Percentiles rank a stretch among this genome's conserved stretches.
Evolutionary conservation across 306 rosid species (phyloP).

Genomic region (Malus orientalis): DNA sequence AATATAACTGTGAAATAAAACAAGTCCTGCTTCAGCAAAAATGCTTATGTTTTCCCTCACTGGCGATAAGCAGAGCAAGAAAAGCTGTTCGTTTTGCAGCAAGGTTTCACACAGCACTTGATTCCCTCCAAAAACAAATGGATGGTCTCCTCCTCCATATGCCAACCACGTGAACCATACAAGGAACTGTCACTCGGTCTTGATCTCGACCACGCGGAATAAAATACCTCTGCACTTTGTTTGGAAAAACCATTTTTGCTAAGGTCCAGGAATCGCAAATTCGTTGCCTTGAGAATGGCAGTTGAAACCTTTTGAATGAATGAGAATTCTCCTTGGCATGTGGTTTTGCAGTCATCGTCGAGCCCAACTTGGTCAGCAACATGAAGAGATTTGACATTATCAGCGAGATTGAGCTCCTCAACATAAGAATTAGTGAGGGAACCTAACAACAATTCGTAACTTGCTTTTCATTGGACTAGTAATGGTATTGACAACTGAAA

Average conservation of each 20-base stretch:
- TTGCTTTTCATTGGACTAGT: background rate
- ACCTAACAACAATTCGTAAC: background rate
- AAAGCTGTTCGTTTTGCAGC: slow-evolving; percentile 64
- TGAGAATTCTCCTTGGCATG: slow-evolving; percentile 32
- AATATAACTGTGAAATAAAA: too few species aligned
- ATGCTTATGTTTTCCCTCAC: too few species aligned
- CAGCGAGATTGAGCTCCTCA: slow-evolving; percentile 71
- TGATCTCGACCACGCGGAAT: slow-evolving; percentile 48
- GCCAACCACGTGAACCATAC: slow-evolving; percentile 40
- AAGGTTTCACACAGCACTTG: slow-evolving; percentile 69
- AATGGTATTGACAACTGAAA: too few species aligned
- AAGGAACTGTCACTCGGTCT: slow-evolving; percentile 14
- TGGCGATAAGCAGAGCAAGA: background rate
- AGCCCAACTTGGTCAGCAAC: slow-evolving; percentile 66
- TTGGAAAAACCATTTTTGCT: slow-evolving; percentile 59
- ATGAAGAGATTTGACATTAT: slow-evolving; percentile 50
- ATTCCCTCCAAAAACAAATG: slow-evolving; percentile 56
- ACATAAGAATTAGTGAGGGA: slow-evolving; percentile 42
- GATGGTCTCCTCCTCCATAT: slow-evolving; percentile 36
- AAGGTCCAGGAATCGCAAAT: slow-evolving; percentile 64
- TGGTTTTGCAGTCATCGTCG: slow-evolving; percentile 54
- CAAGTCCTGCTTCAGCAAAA: too few species aligned
- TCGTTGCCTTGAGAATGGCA: slow-evolving; percentile 55
- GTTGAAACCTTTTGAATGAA: slow-evolving; percentile 38
- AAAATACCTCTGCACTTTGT: slow-evolving; percentile 47